A percentile compares a stretch with the other conserved stretches of the same genome.
phyloP scores from a whole-genome alignment of 2,329 filamentous ascomycete species.

The Aspergillus sp. region DNA sequence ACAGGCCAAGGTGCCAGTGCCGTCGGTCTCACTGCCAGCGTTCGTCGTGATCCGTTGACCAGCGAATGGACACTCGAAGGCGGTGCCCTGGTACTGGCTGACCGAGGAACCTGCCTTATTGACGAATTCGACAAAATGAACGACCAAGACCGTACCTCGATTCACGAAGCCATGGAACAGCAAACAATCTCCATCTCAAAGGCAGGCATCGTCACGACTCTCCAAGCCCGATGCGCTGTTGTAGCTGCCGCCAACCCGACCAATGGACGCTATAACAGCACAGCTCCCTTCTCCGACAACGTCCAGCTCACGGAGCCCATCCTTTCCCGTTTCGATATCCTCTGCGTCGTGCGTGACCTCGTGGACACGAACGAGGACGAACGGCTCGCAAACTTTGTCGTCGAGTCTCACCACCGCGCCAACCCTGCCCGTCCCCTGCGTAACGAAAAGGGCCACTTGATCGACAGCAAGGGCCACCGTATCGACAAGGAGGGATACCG shows the following conservation, averaged over 20 bases:
- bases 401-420: constrained; percentile 84
- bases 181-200: constrained; percentile 99
- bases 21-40: constrained; percentile 93
- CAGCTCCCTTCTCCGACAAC: constrained; percentile 89
- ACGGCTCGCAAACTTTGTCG: constrained; percentile 85
- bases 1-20: constrained; percentile 95
- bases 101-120: constrained; percentile 89
- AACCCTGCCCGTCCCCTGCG: constrained; percentile 55
- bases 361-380: constrained; percentile 91
- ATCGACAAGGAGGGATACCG: constrained; percentile 55
- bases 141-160: constrained; percentile 93
- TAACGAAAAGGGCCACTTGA: constrained; percentile 35
- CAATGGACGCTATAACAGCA: constrained; percentile 92
- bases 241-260: constrained; percentile 96
- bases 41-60: constrained; percentile 88
- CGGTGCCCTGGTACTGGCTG: constrained; percentile 86
- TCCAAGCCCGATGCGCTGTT: constrained; percentile 91
- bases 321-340: constrained; percentile 92
- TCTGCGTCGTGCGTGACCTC: constrained; percentile 91
- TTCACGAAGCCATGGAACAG: constrained; percentile 99
- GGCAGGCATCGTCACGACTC: constrained; percentile 92
- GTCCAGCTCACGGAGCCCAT: constrained; percentile 97
- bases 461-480: constrained; percentile 36
- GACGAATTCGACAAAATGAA: constrained; percentile 99
- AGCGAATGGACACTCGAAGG: constrained; percentile 97